phyloP scores from a whole-genome alignment of 331 rosid genomes.

The Cucumis variabilis region DNA sequence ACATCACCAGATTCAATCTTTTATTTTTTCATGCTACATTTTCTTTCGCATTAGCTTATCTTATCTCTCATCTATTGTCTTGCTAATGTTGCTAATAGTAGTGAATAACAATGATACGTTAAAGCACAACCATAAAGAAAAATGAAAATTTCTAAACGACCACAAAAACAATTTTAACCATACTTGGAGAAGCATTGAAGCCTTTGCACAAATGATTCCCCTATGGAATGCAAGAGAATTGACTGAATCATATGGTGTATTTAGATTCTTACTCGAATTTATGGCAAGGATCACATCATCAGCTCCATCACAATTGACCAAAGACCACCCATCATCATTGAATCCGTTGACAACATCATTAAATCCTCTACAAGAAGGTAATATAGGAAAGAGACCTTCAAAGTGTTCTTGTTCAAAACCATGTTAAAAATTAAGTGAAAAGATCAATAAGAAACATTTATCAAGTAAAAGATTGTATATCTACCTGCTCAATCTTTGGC shows the following conservation, averaged over 20 bases:
- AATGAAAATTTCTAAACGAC: not conserved
- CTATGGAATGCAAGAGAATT: conserved; percentile 78
- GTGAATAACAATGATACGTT: not conserved
- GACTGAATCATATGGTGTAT: conserved; percentile 67
- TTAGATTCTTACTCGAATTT: conserved; percentile 80
- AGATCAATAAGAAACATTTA: not conserved
- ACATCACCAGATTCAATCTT: no score
- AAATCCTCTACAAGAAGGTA: conserved; percentile 69
- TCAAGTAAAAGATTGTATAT: not conserved
- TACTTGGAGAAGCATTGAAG: conserved; percentile 99
- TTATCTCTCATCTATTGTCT: no score
- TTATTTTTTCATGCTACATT: no score
- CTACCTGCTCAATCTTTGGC: conserved; percentile 95
- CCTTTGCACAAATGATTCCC: conserved; percentile 94
- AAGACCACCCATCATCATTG: conserved; percentile 92
- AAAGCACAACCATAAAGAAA: not conserved
- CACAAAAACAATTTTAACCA: conserved; percentile 47
- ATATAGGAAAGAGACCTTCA: not conserved
- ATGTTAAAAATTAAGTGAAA: not conserved
- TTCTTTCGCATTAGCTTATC: no score
- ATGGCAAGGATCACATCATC: conserved; percentile 86
- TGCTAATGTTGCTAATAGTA: no score
- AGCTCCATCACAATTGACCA: conserved; percentile 80
- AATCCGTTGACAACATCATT: conserved; percentile 97
- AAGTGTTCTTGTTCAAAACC: not conserved